Percentiles rank a stretch among this genome's conserved stretches.
Conservation (phyloP, 352 stramenopile species). For the Pythium myriotylum region DNA sequence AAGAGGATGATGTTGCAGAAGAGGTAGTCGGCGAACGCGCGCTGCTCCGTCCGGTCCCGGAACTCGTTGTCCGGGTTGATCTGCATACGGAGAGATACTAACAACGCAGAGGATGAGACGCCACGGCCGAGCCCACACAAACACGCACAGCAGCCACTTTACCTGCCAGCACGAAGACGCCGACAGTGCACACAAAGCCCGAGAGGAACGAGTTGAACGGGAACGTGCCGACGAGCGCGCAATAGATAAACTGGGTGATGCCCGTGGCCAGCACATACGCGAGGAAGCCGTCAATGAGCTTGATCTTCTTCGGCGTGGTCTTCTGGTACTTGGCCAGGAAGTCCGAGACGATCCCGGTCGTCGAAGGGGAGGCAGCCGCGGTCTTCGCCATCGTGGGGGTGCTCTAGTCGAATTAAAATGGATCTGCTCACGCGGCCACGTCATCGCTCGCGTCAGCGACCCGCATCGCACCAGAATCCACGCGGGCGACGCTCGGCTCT, state of each 20-base stretch:
- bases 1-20: slow-evolving; percentile 94
- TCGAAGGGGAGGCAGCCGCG: slow-evolving; percentile 18
- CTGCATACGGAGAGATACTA: slow-evolving; percentile 91
- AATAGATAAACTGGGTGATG: slow-evolving; percentile 93
- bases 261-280: slow-evolving; percentile 88
- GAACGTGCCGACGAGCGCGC: slow-evolving; percentile 87
- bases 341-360: slow-evolving; percentile 56
- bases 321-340: slow-evolving; percentile 80
- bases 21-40: slow-evolving; percentile 90
- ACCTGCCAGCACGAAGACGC: slow-evolving; percentile 90
- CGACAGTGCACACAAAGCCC: slow-evolving; percentile 89
- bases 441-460: slow-evolving; percentile 12
- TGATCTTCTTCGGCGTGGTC: slow-evolving; percentile 87
- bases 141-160: neutral
- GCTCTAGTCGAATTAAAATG: neutral
- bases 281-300: slow-evolving; percentile 91
- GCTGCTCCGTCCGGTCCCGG: slow-evolving; percentile 80
- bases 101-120: neutral
- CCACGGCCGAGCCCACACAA: neutral
- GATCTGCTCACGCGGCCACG: slow-evolving; percentile 5
- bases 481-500: no score
- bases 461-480: no score
- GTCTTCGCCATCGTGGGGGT: slow-evolving; percentile 31
- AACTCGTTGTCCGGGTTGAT: slow-evolving; percentile 88
- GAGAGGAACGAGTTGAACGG: slow-evolving; percentile 94